A percentile compares a stretch with the other conserved stretches of the same genome.
Evolutionary conservation across 2,329 filamentous ascomycete genomes (phyloP).

Genomic region (Sclerotinia spermophila): DNA sequence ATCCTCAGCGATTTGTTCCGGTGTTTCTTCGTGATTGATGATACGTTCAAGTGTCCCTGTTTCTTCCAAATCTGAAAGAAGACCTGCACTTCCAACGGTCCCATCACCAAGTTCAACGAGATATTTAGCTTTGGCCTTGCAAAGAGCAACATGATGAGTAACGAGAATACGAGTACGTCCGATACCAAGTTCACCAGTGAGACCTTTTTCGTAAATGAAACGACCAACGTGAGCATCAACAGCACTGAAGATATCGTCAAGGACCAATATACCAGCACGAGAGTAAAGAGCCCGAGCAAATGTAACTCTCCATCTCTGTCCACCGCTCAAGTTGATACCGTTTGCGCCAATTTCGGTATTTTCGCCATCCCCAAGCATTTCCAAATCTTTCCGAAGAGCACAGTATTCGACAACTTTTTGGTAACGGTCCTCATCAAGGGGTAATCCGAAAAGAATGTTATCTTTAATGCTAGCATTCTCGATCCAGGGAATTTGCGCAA

Average conservation of each 20-base stretch:
- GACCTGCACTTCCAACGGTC: slow-evolving; percentile 58
- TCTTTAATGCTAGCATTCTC: slow-evolving; percentile 76
- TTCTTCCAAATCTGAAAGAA: slow-evolving; percentile 60
- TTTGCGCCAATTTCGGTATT: slow-evolving; percentile 79
- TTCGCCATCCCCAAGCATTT: slow-evolving; percentile 73
- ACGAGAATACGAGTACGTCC: slow-evolving; percentile 74
- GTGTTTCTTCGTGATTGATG: slow-evolving; percentile 51
- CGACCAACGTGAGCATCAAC: slow-evolving; percentile 79
- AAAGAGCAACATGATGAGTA: slow-evolving; percentile 74
- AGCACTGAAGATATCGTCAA: slow-evolving; percentile 80
- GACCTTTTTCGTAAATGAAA: slow-evolving; percentile 72
- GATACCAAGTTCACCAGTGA: slow-evolving; percentile 65
- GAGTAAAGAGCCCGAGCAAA: slow-evolving; percentile 79
- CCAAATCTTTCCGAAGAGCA: slow-evolving; percentile 70
- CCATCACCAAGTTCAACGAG: slow-evolving; percentile 71
- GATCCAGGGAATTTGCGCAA: slow-evolving; percentile 77
- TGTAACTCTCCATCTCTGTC: slow-evolving; percentile 78
- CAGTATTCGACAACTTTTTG: slow-evolving; percentile 67
- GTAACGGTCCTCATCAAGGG: slow-evolving; percentile 66
- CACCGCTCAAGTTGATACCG: slow-evolving; percentile 79
- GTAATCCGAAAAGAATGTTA: slow-evolving; percentile 75
- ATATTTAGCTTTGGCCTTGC: slow-evolving; percentile 67
- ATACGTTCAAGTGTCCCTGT: slow-evolving; percentile 55
- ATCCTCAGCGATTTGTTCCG: slow-evolving; percentile 47
- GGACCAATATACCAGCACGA: slow-evolving; percentile 67